These are phyloP conservation scores for Podospora anserina DNA, from an alignment of 495 filamentous ascomycete species.

Conservation along the genomic window DNA sequence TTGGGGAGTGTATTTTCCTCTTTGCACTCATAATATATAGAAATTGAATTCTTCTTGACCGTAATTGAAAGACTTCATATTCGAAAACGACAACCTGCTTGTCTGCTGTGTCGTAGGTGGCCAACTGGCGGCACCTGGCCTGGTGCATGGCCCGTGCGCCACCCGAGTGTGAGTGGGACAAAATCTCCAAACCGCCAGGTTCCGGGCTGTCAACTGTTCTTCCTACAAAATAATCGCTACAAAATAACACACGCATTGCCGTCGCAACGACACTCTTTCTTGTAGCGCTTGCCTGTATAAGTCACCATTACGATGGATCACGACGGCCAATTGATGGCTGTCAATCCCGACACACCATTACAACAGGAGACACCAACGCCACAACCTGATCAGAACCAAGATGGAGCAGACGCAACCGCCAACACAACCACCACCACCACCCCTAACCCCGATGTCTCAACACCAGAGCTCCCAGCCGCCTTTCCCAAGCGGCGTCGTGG, in stretches of 20 bases:
- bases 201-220: background rate
- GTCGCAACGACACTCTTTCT: background rate
- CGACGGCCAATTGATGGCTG: background rate
- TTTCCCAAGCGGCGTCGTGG: conserved; percentile 36
- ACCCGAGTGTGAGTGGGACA: background rate
- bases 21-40: no score
- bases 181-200: background rate
- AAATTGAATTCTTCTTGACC: no score
- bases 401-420: background rate
- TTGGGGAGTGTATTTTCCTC: no score
- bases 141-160: no score
- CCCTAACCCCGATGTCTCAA: background rate
- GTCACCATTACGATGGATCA: background rate
- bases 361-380: background rate
- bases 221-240: conserved; percentile 1
- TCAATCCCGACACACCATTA: background rate
- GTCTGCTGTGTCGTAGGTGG: no score
- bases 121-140: no score
- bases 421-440: background rate
- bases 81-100: no score
- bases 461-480: conserved; percentile 20
- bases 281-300: conserved; percentile 2
- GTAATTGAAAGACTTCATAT: no score
- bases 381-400: background rate
- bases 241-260: conserved; percentile 1